Conservation (phyloP, 2,329 filamentous ascomycete species). For the Nakataea oryzae region DNA sequence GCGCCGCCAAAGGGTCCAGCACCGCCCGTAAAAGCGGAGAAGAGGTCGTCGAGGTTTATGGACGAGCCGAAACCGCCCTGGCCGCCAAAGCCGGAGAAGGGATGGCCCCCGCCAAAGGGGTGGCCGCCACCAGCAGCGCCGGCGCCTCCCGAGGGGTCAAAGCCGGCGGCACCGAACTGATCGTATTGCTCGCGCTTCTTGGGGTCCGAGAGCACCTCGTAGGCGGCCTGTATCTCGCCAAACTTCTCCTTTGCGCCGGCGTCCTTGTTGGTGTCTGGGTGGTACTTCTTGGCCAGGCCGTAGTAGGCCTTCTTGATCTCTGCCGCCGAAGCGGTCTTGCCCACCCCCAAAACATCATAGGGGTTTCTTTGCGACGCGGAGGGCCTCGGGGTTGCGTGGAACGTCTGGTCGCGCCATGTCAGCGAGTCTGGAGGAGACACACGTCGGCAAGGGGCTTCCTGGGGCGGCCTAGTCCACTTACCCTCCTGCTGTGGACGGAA, state of each 20-base stretch:
- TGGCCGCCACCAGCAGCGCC: slow-evolving; percentile 47
- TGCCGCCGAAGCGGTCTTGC: slow-evolving; percentile 65
- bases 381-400: slow-evolving; percentile 47
- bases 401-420: slow-evolving; percentile 26
- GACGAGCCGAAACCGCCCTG: slow-evolving; percentile 66
- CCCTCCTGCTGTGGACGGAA: slow-evolving; percentile 1
- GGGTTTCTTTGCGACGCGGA: slow-evolving; percentile 59
- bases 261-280: slow-evolving; percentile 97
- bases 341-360: slow-evolving; percentile 77
- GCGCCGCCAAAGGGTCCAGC: slow-evolving; percentile 44
- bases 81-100: slow-evolving; percentile 42
- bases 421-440: neutral
- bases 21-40: slow-evolving; percentile 68
- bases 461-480: neutral
- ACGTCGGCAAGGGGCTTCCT: neutral
- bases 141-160: slow-evolving; percentile 63
- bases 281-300: slow-evolving; percentile 91
- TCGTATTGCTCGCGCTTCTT: slow-evolving; percentile 92
- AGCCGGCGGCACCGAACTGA: slow-evolving; percentile 78
- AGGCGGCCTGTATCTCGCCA: slow-evolving; percentile 82
- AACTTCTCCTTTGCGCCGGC: slow-evolving; percentile 89
- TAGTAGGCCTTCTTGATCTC: slow-evolving; percentile 99
- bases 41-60: slow-evolving; percentile 95
- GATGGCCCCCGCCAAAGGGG: slow-evolving; percentile 53
- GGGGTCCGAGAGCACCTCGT: slow-evolving; percentile 85